Evolutionary conservation across 2,329 filamentous ascomycete genomes (phyloP).

Genomic region (Ophiostoma perfectum): DNA sequence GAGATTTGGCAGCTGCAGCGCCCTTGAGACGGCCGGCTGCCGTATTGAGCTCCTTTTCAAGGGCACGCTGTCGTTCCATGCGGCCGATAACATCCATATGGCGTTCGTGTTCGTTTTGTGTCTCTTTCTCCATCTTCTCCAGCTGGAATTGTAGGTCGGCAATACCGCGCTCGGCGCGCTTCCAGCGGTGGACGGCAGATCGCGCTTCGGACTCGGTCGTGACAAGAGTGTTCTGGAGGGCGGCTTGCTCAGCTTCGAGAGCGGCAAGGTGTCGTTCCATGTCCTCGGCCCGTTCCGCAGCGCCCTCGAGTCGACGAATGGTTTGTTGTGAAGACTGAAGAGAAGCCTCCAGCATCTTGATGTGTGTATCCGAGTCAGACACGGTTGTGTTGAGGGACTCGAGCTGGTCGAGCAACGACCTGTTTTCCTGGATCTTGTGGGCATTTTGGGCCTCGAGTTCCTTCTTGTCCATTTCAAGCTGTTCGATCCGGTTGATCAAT

Average conservation of each 20-base stretch:
- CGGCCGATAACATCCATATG: conserved; percentile 75
- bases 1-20: conserved; percentile 64
- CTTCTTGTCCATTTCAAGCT: conserved; percentile 68
- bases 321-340: conserved; percentile 73
- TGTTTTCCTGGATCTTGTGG: conserved; percentile 75
- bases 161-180: conserved; percentile 74
- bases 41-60: conserved; percentile 75
- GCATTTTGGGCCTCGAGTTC: conserved; percentile 72
- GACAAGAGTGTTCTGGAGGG: conserved; percentile 62
- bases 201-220: conserved; percentile 68
- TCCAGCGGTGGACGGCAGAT: conserved; percentile 76
- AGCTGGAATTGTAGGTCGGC: conserved; percentile 78
- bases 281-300: conserved; percentile 68
- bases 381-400: conserved; percentile 78
- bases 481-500: conserved; percentile 66
- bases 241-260: conserved; percentile 75
- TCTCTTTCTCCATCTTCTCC: conserved; percentile 80
- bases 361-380: conserved; percentile 70
- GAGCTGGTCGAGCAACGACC: conserved; percentile 72
- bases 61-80: conserved; percentile 75
- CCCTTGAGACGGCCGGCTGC: conserved; percentile 77
- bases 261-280: conserved; percentile 74
- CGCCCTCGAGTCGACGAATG: conserved; percentile 65
- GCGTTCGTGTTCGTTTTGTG: conserved; percentile 70
- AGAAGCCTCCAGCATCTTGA: conserved; percentile 69